Conservation (phyloP, 164 flowering plant species). For the Vitis labrusca region DNA sequence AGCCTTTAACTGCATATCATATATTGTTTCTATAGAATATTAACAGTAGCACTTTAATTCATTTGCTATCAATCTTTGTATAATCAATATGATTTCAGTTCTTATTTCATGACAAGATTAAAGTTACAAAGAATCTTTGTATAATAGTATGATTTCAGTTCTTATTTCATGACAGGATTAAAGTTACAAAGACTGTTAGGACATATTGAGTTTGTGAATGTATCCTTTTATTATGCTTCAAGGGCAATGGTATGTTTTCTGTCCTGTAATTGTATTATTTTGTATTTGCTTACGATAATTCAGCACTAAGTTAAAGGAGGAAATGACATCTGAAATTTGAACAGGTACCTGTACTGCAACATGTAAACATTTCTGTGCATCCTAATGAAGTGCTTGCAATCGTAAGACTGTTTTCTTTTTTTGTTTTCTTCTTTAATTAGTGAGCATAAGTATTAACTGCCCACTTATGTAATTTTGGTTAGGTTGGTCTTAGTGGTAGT, state of each 20-base stretch:
- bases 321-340: conserved; percentile 10
- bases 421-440: background rate
- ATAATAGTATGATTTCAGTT: background rate
- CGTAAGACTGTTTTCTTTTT: conserved; percentile 42
- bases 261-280: background rate
- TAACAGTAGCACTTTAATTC: background rate
- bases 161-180: conserved; percentile 44
- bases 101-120: conserved; percentile 43
- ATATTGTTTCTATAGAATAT: too few relatives aligned
- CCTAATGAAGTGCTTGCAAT: conserved; percentile 89
- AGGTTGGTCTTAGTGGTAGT: conserved; percentile 99
- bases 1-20: background rate
- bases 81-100: background rate
- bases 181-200: conserved; percentile 63
- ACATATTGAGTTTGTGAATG: conserved; percentile 64
- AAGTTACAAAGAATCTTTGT: conserved; percentile 37
- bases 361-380: conserved; percentile 56
- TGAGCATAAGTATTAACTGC: background rate
- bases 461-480: conserved; percentile 6
- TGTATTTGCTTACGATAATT: background rate
- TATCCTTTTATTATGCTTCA: conserved; percentile 73
- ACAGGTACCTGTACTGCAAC: conserved; percentile 72
- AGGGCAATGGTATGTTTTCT: conserved; percentile 51
- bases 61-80: background rate
- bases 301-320: background rate